Evolutionary conservation across 1,284 basidiomycete genomes (phyloP).

Genomic region (Ganoderma boninense): DNA sequence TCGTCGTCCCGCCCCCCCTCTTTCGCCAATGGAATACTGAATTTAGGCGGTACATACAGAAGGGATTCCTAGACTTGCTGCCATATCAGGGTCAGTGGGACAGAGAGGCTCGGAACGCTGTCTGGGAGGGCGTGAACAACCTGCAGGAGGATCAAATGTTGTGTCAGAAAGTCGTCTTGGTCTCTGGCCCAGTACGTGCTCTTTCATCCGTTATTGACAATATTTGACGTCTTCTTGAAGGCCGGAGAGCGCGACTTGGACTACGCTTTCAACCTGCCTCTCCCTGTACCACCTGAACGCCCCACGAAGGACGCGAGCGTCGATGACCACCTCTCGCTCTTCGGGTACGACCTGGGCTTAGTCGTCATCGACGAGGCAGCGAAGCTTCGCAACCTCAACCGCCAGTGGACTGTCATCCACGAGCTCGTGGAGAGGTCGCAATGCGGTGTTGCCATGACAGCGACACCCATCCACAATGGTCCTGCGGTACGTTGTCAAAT

Average conservation of each 20-base stretch:
- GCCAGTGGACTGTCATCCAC: neutral
- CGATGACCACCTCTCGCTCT: neutral
- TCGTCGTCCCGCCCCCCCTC: neutral
- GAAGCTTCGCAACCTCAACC: neutral
- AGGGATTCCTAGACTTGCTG: neutral
- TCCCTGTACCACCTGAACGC: neutral
- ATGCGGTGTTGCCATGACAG: neutral
- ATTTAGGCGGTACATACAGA: neutral
- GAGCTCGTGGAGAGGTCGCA: neutral
- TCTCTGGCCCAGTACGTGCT: neutral
- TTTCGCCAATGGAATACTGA: neutral
- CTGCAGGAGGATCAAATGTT: neutral
- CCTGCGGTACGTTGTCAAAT: neutral
- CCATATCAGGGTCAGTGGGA: neutral
- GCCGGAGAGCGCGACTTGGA: neutral
- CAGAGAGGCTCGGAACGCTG: neutral
- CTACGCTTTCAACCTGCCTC: neutral
- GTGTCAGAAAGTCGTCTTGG: neutral
- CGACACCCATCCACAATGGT: neutral
- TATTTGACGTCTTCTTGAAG: too few relatives aligned
- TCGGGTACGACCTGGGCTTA: neutral
- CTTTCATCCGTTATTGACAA: too few relatives aligned
- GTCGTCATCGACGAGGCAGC: neutral
- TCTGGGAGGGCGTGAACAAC: neutral
- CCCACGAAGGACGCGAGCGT: neutral